Percentiles rank a stretch among this genome's conserved stretches.
phyloP scores from a whole-genome alignment of 208 protist genomes.

The Trypanosoma caninum region DNA sequence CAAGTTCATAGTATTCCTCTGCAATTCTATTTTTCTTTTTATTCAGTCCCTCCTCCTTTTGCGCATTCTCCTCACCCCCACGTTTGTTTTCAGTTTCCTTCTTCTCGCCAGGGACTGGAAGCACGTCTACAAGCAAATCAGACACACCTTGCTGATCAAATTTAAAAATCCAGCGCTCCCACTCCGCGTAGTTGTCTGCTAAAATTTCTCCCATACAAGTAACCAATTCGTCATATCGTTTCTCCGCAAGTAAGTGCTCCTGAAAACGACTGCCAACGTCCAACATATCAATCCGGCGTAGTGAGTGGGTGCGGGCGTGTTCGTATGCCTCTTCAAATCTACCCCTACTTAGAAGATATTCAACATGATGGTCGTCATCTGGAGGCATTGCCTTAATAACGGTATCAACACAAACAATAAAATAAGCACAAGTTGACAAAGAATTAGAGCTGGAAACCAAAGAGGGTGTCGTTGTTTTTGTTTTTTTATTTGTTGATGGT shows the following conservation, averaged over 20 bases:
- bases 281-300: constrained; percentile 20
- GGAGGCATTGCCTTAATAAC: constrained; percentile 45
- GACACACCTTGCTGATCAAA: constrained; percentile 54
- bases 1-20: constrained; percentile 65
- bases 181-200: constrained; percentile 26
- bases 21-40: constrained; percentile 24
- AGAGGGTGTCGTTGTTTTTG: neutral
- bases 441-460: neutral
- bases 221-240: constrained; percentile 13
- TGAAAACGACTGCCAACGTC: constrained; percentile 23
- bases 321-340: constrained; percentile 45
- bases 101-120: constrained; percentile 22
- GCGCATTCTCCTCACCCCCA: neutral
- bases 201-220: constrained; percentile 10
- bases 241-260: constrained; percentile 10
- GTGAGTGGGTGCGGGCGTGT: constrained; percentile 31
- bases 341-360: constrained; percentile 37
- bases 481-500: neutral
- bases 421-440: constrained; percentile 32
- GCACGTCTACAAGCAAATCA: constrained; percentile 46
- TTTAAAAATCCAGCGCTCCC: constrained; percentile 69
- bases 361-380: constrained; percentile 65
- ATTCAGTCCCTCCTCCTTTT: neutral
- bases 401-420: constrained; percentile 48
- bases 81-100: neutral